These are phyloP conservation scores for Aureobasidium leucospermi DNA, from an alignment of 2,329 filamentous ascomycete species.

Conservation along the genomic window DNA sequence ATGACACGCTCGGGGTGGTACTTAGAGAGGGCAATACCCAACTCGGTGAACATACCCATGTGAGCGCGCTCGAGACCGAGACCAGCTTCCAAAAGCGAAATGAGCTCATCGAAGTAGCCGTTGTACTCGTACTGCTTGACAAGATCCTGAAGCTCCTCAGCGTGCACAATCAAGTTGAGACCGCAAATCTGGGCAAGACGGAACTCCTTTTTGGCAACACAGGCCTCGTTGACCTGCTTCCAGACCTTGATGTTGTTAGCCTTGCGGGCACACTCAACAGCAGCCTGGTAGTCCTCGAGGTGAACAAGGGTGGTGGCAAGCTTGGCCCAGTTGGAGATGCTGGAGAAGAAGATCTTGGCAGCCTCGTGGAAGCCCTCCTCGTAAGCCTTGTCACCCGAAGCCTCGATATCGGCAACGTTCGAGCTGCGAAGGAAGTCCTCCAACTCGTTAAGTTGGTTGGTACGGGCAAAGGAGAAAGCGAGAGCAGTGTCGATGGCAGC, in stretches of 20 bases:
- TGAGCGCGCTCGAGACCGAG: constrained; percentile 65
- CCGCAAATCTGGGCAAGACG: constrained; percentile 97
- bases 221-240: constrained; percentile 97
- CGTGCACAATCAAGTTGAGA: constrained; percentile 94
- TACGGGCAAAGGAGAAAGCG: constrained; percentile 86
- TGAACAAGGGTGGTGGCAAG: constrained; percentile 96
- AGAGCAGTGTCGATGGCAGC: constrained; percentile 87
- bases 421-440: constrained; percentile 92
- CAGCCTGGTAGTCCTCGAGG: constrained; percentile 91
- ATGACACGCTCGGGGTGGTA: constrained; percentile 94
- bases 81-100: constrained; percentile 86
- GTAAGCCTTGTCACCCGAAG: constrained; percentile 96
- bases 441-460: constrained; percentile 84
- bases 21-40: constrained; percentile 86
- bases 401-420: constrained; percentile 93
- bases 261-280: constrained; percentile 95
- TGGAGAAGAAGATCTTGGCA: constrained; percentile 97
- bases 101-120: constrained; percentile 98
- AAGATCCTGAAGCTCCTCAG: constrained; percentile 85
- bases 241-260: constrained; percentile 99
- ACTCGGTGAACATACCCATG: constrained; percentile 94
- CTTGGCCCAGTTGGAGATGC: constrained; percentile 99
- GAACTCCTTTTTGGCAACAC: constrained; percentile 97
- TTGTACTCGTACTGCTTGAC: constrained; percentile 96
- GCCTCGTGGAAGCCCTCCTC: constrained; percentile 90